Percentiles rank a stretch among this genome's conserved stretches.
These are phyloP conservation scores for Vaccinium corymbosum DNA, from an alignment of 148 eudicot species.

Conservation along the genomic window DNA sequence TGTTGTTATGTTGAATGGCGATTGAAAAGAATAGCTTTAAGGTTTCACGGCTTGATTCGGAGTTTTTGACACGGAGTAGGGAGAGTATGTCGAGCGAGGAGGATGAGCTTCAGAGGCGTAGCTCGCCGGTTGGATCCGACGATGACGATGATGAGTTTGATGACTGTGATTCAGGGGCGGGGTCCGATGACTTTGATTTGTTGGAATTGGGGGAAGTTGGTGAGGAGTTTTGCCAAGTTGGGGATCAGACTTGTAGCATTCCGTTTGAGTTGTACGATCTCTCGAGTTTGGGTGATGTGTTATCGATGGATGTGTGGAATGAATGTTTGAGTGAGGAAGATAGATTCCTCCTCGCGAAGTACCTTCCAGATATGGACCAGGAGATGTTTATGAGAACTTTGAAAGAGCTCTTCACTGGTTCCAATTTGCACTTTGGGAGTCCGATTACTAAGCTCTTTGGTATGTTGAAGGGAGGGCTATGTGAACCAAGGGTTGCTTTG, in stretches of 20 bases:
- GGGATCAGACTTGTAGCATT: slow-evolving; percentile 80
- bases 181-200: slow-evolving; percentile 93
- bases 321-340: slow-evolving; percentile 86
- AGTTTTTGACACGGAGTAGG: slow-evolving; percentile 58
- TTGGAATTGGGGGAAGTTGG: slow-evolving; percentile 83
- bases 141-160: slow-evolving; percentile 49
- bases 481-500: slow-evolving; percentile 91
- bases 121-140: slow-evolving; percentile 43
- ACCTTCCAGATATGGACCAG: slow-evolving; percentile 94
- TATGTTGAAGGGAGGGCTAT: slow-evolving; percentile 90
- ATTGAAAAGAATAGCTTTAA: slow-evolving; percentile 85
- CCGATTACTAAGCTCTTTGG: slow-evolving; percentile 60
- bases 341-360: slow-evolving; percentile 63
- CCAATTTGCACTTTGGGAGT: slow-evolving; percentile 76
- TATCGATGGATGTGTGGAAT: slow-evolving; percentile 94
- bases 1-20: slow-evolving; percentile 56
- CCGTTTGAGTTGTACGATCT: slow-evolving; percentile 88
- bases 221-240: slow-evolving; percentile 90
- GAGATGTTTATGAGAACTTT: slow-evolving; percentile 66
- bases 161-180: slow-evolving; percentile 97
- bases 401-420: slow-evolving; percentile 83
- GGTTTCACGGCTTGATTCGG: slow-evolving; percentile 56
- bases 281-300: slow-evolving; percentile 53
- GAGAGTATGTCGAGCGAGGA: slow-evolving; percentile 78
- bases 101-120: slow-evolving; percentile 43